phyloP scores from a whole-genome alignment of 148 eudicot species.

The Heliamphora exappendiculata region DNA sequence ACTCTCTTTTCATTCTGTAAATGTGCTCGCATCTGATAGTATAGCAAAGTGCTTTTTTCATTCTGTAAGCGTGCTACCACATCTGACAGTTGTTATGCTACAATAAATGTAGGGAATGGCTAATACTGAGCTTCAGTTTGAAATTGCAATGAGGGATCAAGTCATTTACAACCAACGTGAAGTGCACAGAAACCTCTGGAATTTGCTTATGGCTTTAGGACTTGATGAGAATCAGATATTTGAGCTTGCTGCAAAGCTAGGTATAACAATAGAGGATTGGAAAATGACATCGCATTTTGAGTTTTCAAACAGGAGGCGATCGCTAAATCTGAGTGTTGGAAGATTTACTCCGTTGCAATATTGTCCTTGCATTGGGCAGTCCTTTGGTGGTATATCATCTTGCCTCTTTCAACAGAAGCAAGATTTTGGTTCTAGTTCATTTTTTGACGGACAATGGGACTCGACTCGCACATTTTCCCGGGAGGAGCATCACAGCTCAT shows the following conservation, averaged over 20 bases:
- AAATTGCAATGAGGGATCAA: conserved; percentile 84
- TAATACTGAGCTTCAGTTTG: conserved; percentile 75
- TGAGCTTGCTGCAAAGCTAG: conserved; percentile 56
- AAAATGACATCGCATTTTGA: conserved; percentile 24
- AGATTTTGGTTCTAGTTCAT: conserved; percentile 18
- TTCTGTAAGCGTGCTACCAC: background rate
- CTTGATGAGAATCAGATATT: conserved; percentile 45
- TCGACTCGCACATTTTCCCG: conserved; percentile 18
- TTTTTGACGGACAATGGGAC: conserved; percentile 11
- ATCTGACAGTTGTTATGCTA: background rate
- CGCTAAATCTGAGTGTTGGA: conserved; percentile 18
- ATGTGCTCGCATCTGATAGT: background rate
- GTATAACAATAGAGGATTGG: conserved; percentile 48
- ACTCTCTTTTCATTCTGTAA: background rate
- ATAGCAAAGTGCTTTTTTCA: background rate
- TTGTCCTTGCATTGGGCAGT: conserved; percentile 20
- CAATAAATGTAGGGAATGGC: conserved; percentile 55
- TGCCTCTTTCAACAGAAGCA: conserved; percentile 22
- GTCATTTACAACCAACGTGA: conserved; percentile 62
- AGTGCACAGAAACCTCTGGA: conserved; percentile 64
- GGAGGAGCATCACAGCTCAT: conserved; percentile 39
- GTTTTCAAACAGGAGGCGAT: conserved; percentile 16
- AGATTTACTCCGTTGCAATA: conserved; percentile 14
- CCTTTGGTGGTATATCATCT: conserved; percentile 25
- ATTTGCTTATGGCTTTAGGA: conserved; percentile 47